Conservation (phyloP, 108 stramenopile species). For the Cyclotella choctawhatcheeana region DNA sequence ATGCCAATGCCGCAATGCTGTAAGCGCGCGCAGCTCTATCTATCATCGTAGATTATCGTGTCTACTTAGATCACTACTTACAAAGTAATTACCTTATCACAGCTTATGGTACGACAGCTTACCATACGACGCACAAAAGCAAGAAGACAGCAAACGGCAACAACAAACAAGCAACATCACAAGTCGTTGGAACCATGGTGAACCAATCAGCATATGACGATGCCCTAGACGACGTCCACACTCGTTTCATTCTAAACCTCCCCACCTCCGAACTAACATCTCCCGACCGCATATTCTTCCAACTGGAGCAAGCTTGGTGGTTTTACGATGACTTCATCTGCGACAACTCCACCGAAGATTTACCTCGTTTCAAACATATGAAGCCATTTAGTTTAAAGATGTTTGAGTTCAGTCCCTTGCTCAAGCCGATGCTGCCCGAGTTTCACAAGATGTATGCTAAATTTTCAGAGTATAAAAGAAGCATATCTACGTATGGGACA, state of each 20-base stretch:
- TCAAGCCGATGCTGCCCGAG: conserved; percentile 46
- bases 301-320: conserved; percentile 93
- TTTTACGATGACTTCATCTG: conserved; percentile 90
- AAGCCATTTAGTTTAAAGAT: conserved; percentile 74
- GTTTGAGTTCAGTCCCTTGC: conserved; percentile 72
- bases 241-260: conserved; percentile 85
- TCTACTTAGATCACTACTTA: too few species aligned
- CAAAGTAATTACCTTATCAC: too few species aligned
- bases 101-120: too few species aligned
- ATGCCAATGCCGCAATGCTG: too few species aligned
- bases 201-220: conserved; percentile 57
- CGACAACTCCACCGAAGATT: conserved; percentile 45
- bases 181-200: neutral
- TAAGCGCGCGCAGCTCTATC: too few species aligned
- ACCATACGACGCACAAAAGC: too few species aligned
- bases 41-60: too few species aligned
- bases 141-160: too few species aligned
- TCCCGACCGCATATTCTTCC: conserved; percentile 87
- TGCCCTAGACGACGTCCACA: conserved; percentile 90
- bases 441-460: conserved; percentile 78
- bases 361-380: conserved; percentile 71
- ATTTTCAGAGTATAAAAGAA: conserved; percentile 76
- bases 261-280: conserved; percentile 77
- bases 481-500: conserved; percentile 84
- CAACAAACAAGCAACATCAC: too few species aligned